Base-by-base conservation (phyloP, 2,329 filamentous ascomycete species). In the Colletotrichum liriopes region DNA sequence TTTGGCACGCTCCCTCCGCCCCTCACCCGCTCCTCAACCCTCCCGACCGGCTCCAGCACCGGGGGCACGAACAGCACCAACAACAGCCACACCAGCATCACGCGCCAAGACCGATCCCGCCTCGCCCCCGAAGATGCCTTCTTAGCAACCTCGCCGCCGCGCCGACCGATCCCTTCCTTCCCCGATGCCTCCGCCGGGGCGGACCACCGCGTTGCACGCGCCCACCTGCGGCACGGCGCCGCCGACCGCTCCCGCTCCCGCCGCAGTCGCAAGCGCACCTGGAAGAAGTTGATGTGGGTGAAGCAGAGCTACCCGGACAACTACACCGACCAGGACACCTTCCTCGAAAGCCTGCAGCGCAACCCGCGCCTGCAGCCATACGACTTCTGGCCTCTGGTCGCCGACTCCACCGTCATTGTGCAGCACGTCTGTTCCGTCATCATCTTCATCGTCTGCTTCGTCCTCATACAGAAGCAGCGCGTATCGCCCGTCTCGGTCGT, bases 281-380 rank as follows among this genome's bases (percentile, higher is more conserved):
- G 96, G 94, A 97, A 97, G 87, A 98, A 98, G 85, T 84, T 99
- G 75, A 89, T 99, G 67, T 99, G 96, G 96, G 95, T 99, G 79
- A 98, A 97, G 84, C 96, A 98, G 81, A 94, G 93, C 43, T 98
- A 97, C 80, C 95, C 96, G n/a, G 96, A 99, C 82, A 99, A 99
- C 82, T 98, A 98, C 81, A 98, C 96, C 51, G 96, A 99, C 80
- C 95, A 96, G 80, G 94, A 94, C 72, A 98, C 96, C 1, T 99
- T 99, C 78, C 92, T 99, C 76, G 96, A 98, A 79, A 95, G 97
- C 77, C 90, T 99, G 23, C 96, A 99, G 82, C 91, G 95, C 59
- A 99, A 99, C 81, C 96, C 96, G 5, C 92, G 95, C 51, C 89
- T 98, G 64, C 93, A 96, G 76, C 96, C 96, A 0, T 99, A 99